These are phyloP conservation scores for Microdochium paspali DNA, from an alignment of 2,329 filamentous ascomycete species.

Conservation along the genomic window DNA sequence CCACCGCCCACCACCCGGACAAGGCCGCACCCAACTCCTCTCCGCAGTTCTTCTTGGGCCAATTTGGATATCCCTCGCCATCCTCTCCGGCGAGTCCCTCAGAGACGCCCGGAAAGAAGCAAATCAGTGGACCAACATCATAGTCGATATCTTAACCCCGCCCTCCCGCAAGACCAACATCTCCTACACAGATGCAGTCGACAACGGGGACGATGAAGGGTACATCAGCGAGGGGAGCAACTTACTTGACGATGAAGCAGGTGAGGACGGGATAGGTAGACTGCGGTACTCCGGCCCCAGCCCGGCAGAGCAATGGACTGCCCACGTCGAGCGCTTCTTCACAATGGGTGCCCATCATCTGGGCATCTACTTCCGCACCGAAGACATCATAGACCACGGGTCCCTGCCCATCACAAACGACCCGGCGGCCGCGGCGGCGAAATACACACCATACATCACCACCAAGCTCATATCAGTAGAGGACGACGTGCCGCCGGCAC, in stretches of 20 bases:
- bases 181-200: not conserved
- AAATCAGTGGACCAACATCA: not conserved
- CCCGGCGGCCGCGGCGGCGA: not conserved
- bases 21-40: not conserved
- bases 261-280: not conserved
- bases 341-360: not conserved
- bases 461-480: not conserved
- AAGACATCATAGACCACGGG: not conserved
- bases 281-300: not conserved
- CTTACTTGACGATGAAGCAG: not conserved
- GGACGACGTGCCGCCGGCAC: not conserved
- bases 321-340: not conserved
- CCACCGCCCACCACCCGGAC: not conserved
- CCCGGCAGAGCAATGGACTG: not conserved
- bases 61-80: not conserved
- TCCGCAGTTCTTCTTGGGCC: not conserved
- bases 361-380: not conserved
- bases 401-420: not conserved
- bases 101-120: not conserved
- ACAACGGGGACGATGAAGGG: not conserved
- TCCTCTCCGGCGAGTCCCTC: not conserved
- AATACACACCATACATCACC: not conserved
- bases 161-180: not conserved
- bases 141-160: not conserved
- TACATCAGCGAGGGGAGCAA: not conserved